These are phyloP conservation scores for Termitomyces sp. DNA, from an alignment of 768 basidiomycete genomes.

Conservation along the genomic window DNA sequence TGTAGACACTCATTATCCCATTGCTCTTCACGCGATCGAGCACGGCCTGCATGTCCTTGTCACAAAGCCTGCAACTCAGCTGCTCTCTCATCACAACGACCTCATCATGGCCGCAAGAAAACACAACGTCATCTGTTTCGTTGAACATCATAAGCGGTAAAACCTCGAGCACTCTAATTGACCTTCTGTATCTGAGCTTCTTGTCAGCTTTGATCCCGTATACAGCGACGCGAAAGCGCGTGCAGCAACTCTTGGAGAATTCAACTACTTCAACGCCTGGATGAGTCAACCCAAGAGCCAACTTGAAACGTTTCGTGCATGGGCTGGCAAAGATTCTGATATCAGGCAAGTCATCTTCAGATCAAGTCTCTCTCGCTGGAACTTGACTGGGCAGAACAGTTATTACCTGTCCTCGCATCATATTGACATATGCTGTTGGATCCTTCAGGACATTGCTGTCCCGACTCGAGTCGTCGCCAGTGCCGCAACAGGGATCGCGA, in stretches of 20 bases:
- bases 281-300: constrained; percentile 98
- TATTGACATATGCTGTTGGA: constrained; percentile 87
- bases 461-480: constrained; percentile 88
- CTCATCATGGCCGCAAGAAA: constrained; percentile 75
- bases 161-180: constrained; percentile 4
- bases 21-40: constrained; percentile 84
- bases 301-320: constrained; percentile 90
- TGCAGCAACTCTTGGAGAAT: constrained; percentile 75
- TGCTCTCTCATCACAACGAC: constrained; percentile 77
- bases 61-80: constrained; percentile 90
- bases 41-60: constrained; percentile 84
- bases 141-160: constrained; percentile 92
- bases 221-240: constrained; percentile 88
- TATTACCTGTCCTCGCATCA: constrained; percentile 96
- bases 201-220: constrained; percentile 74
- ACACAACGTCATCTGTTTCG: constrained; percentile 83
- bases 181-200: not conserved
- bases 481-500: constrained; percentile 89
- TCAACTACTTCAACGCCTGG: constrained; percentile 96
- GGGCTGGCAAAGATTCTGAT: constrained; percentile 94
- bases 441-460: constrained; percentile 69
- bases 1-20: constrained; percentile 78
- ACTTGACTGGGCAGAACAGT: constrained; percentile 32
- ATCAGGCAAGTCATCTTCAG: constrained; percentile 53
- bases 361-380: not conserved